Evolutionary conservation across 2,329 filamentous ascomycete species (phyloP).

Genomic region (Dactylellina sp.): DNA sequence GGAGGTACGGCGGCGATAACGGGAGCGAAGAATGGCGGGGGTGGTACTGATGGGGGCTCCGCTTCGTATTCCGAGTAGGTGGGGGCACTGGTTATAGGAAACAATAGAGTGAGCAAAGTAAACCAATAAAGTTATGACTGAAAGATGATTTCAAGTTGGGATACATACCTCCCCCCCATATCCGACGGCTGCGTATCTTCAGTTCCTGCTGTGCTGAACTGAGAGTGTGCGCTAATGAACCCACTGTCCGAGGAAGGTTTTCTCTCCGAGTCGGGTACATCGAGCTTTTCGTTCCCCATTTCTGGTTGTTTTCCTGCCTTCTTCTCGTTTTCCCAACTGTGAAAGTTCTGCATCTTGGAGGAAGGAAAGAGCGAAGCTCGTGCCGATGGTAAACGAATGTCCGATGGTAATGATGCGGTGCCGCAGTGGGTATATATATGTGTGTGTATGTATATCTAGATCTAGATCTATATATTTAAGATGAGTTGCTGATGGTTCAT

Average conservation of each 20-base stretch:
- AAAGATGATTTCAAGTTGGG: not conserved
- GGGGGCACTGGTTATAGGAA: slow-evolving; percentile 11
- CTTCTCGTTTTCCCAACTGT: slow-evolving; percentile 20
- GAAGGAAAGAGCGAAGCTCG: not conserved
- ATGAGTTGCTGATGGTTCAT: no score
- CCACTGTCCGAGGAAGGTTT: slow-evolving; percentile 11
- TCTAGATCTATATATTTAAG: no score
- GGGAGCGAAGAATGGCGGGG: slow-evolving; percentile 28
- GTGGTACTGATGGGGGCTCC: not conserved
- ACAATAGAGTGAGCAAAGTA: not conserved
- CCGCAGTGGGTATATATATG: no score
- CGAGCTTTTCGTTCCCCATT: slow-evolving; percentile 3
- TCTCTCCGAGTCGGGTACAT: not conserved
- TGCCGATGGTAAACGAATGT: no score
- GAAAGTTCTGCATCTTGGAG: slow-evolving; percentile 12
- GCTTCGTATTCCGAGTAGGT: slow-evolving; percentile 35
- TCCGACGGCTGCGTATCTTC: slow-evolving; percentile 28
- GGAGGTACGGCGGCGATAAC: slow-evolving; percentile 10
- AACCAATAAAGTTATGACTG: not conserved
- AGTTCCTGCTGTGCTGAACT: slow-evolving; percentile 17
- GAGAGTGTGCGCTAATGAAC: slow-evolving; percentile 6
- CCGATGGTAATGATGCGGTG: no score
- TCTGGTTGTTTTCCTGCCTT: slow-evolving; percentile 22
- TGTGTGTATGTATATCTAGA: no score
- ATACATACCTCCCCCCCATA: slow-evolving; percentile 14